Evolutionary conservation across 1,284 basidiomycete genomes (phyloP), one percentile per base, ranked within the genome.

Genomic region (Takashimella tepidaria): DNA sequence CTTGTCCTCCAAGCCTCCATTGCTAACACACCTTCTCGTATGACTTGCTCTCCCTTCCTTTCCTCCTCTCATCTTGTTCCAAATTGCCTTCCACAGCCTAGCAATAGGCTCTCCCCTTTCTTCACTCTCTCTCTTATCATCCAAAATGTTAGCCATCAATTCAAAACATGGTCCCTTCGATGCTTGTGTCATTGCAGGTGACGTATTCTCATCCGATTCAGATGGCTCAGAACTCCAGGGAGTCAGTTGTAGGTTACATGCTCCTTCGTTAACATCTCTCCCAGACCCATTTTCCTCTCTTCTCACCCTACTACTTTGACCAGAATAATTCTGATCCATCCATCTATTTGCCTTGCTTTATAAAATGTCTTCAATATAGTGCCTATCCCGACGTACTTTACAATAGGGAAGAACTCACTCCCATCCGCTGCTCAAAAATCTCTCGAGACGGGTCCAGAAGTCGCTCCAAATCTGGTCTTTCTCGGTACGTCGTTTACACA

Each of bases 81-180:
- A n/a, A n/a, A n/a, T n/a, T n/a, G n/a, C n/a, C n/a, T n/a, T n/a
- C n/a, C n/a, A n/a, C n/a, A 93, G 92, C 62, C 80, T 98, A 51
- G 86, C 89, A 5, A 84, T 96, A 42, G 95, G 93, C 2, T 85
- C 92, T 37, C 85, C 88, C 12, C 77, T 81, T n/a, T 91, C 91
- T 12, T 82, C 83, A 0, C 83, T 97, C 62, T 74, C 77, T 41
- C 82, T 84, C 13, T 78, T 96, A 16, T 85, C 90, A 62, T 71
- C 82, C 51, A 98, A 96, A 78, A 82, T 96, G 60, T 84, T 83
- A 50, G 79, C 84, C 20, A 93, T 98, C 66, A 85, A 98, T 76
- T 79, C 83, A 54, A 98, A 97, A 73, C 89, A 98, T 75, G 93
- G 93, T 52, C 91, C 90, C 64, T 98, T 98, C 69, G 86, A 92